phyloP scores from a whole-genome alignment of 2,329 filamentous ascomycete species.

The Sporothrix pallida region DNA sequence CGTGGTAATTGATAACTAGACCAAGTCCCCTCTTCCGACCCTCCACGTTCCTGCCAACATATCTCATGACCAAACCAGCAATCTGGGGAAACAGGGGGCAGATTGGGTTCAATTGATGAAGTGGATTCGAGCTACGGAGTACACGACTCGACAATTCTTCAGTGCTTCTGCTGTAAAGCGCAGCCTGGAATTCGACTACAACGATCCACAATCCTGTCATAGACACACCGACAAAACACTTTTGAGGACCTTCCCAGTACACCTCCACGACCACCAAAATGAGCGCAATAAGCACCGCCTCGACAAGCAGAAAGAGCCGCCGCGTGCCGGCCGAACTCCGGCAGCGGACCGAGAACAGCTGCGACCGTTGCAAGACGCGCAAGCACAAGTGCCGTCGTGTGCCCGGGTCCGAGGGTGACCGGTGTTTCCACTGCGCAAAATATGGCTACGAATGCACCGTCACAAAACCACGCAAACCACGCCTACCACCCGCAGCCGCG shows the following conservation, averaged over 20 bases:
- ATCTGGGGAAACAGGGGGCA: slow-evolving; percentile 9
- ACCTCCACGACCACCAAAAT: not conserved
- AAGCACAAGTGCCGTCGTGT: slow-evolving; percentile 53
- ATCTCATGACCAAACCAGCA: not conserved
- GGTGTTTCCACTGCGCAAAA: slow-evolving; percentile 49
- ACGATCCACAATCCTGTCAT: not conserved
- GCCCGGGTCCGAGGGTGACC: slow-evolving; percentile 42
- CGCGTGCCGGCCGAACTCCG: slow-evolving; percentile 51
- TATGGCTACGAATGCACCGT: slow-evolving; percentile 50
- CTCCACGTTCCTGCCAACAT: not conserved
- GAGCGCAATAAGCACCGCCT: slow-evolving; percentile 3
- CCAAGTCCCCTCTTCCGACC: not conserved
- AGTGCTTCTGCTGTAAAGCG: no score
- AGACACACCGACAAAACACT: not conserved
- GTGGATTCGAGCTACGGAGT: not conserved
- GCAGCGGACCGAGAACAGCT: slow-evolving; percentile 53
- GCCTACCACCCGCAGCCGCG: slow-evolving; percentile 41
- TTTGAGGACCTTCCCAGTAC: not conserved
- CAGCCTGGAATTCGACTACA: no score
- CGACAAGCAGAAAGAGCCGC: slow-evolving; percentile 36
- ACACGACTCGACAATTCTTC: no score
- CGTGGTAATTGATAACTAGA: not conserved
- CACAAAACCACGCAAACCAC: slow-evolving; percentile 49
- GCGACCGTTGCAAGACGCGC: slow-evolving; percentile 53
- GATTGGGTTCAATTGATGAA: not conserved